These are phyloP conservation scores for Aechmea fasciata DNA, from an alignment of 176 grass and related monocot species.

Conservation along the genomic window DNA sequence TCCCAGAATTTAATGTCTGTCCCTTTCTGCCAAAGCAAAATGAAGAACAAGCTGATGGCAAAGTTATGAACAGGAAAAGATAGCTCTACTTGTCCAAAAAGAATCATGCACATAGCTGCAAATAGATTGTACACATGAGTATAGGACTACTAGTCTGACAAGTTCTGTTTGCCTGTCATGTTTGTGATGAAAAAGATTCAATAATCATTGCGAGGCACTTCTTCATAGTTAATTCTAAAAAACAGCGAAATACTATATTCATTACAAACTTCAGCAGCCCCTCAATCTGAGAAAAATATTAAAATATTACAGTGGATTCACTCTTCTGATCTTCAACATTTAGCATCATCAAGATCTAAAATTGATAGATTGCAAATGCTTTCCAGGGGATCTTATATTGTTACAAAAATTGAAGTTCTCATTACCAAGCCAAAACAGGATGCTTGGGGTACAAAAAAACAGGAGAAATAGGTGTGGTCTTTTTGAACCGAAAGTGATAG, in stretches of 20 bases:
- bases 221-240: no score
- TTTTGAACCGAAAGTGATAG: no score
- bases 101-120: not conserved
- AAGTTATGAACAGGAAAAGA: conserved; percentile 9
- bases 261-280: no score
- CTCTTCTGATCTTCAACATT: not conserved
- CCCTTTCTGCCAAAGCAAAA: conserved; percentile 39
- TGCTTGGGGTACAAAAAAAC: no score
- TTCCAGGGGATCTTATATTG: not conserved
- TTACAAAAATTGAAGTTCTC: not conserved
- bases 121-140: not conserved
- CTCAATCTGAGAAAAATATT: no score
- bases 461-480: no score
- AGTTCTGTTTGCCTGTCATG: no score
- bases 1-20: conserved; percentile 61
- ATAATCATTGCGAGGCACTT: no score
- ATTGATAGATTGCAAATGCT: not conserved
- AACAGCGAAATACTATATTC: no score
- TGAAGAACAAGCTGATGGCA: conserved; percentile 1
- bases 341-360: not conserved
- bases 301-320: not conserved
- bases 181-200: no score
- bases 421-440: not conserved
- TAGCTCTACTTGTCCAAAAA: not conserved
- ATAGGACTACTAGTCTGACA: not conserved